Conservation (phyloP, 2,329 filamentous ascomycete genomes). For the Fusarium newnesense region DNA sequence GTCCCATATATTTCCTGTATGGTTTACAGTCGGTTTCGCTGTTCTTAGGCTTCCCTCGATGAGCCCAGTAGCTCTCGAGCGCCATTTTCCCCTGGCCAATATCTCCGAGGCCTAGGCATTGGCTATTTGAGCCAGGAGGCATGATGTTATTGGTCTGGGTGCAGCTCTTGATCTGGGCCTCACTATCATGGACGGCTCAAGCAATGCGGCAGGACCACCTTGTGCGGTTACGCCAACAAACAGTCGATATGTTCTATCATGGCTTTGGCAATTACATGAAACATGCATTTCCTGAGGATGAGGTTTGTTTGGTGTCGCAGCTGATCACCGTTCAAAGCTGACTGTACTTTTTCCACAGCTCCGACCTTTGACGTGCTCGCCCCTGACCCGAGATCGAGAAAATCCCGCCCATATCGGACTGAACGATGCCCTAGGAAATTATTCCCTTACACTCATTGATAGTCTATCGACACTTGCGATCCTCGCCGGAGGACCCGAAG, state of each 20-base stretch:
- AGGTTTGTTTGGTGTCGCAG: constrained; percentile 57
- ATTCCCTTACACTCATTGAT: constrained; percentile 94
- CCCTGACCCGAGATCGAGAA: constrained; percentile 83
- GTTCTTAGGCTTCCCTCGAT: constrained; percentile 35
- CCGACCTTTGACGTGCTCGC: constrained; percentile 84
- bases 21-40: constrained; percentile 4
- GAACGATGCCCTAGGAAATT: constrained; percentile 97
- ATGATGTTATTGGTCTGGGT: constrained; percentile 45
- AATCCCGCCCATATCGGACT: constrained; percentile 85
- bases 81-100: constrained; percentile 34
- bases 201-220: constrained; percentile 68
- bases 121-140: constrained; percentile 35
- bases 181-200: constrained; percentile 55
- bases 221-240: constrained; percentile 66
- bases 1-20: constrained; percentile 2
- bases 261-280: constrained; percentile 95
- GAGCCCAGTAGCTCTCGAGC: constrained; percentile 38
- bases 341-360: constrained; percentile 61
- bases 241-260: constrained; percentile 91
- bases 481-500: constrained; percentile 76
- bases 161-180: constrained; percentile 41
- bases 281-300: constrained; percentile 95
- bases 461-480: constrained; percentile 95
- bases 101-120: constrained; percentile 23
- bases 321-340: constrained; percentile 19